These are phyloP conservation scores for Stephania japonica DNA, from an alignment of 164 flowering plant genomes.

Conservation along the genomic window DNA sequence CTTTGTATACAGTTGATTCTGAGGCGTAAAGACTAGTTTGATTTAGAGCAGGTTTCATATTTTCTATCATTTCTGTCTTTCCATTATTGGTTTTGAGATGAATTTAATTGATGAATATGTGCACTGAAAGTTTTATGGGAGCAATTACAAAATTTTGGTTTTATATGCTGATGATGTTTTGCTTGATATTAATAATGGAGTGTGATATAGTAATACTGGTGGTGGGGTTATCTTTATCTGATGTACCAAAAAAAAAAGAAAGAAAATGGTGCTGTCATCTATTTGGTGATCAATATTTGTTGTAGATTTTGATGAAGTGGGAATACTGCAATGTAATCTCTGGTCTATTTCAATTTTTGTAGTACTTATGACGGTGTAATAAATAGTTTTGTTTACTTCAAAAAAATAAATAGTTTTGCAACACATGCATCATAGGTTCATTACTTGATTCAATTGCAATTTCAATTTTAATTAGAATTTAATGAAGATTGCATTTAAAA, in stretches of 20 bases:
- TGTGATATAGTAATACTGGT: too few relatives aligned
- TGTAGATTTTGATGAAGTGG: not conserved
- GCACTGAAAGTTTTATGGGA: too few relatives aligned
- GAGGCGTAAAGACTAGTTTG: slow-evolving; percentile 26
- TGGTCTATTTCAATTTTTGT: not conserved
- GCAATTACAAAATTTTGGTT: too few relatives aligned
- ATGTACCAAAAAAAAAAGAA: too few relatives aligned
- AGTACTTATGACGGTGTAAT: too few relatives aligned
- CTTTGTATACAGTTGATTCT: slow-evolving; percentile 25
- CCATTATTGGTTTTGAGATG: slow-evolving; percentile 5
- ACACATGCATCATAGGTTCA: too few relatives aligned
- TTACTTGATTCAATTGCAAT: not conserved
- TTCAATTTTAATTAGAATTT: not conserved
- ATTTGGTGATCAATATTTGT: not conserved
- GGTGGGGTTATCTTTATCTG: too few relatives aligned
- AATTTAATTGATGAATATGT: too few relatives aligned
- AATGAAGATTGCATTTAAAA: not conserved
- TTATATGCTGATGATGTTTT: too few relatives aligned
- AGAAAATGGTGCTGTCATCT: not conserved
- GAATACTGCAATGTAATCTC: not conserved
- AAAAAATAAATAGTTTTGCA: too few relatives aligned
- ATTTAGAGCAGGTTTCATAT: slow-evolving; percentile 1
- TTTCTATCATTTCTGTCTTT: slow-evolving; percentile 21
- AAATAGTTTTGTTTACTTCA: too few relatives aligned
- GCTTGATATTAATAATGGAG: too few relatives aligned